Base-by-base conservation (phyloP, 2,329 filamentous ascomycete genomes). In the Penicillium sp. region DNA sequence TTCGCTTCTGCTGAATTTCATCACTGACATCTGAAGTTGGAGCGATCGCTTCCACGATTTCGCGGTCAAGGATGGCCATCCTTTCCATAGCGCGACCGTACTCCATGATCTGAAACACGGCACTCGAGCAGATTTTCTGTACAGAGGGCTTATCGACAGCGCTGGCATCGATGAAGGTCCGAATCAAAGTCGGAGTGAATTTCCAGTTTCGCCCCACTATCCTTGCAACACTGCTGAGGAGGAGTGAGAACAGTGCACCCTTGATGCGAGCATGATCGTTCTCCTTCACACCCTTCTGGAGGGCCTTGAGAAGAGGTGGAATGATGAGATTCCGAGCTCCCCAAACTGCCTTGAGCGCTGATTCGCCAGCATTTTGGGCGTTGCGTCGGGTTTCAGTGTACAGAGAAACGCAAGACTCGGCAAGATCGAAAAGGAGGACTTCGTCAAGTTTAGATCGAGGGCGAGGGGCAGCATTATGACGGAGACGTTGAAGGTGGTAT, bases 371-470 rank as follows among this genome's bases (percentile, higher is more conserved):
- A 56, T 87, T 89, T 71, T 99, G 94, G 2, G 94, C 94, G 49
- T 92, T 92, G 28, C 92, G 85, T n/a, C 95, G 89, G 48, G 97
- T 94, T 69, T 99, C 94, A 0, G 94, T 94, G 70, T 99, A 99
- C 4, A 91, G 79, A 0, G 93, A 97, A 2, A 96, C 87, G 59
- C 90, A 92, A 0, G 93, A 97, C 64, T 95, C 85, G 5, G 92
- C 91, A 33, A 99, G 81, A 70, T 99, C 92, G 14, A 96, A 80
- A 1, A 99, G 79, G 11, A 99, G 77, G 13, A 81, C 83, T 71
- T 92, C 93, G 73, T 99, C 94, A 1, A 99, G 80, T n/a, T 92
- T 87, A 29, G 91, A 95, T 71, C 93, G 92, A 40, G 90, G 89
- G 48, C 94, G 84, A 18, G 93, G 90, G 1, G 91, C 88, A 24